Evolutionary conservation across 2,329 filamentous ascomycete species (phyloP).

Genomic region (Fusarium verticillioides): DNA sequence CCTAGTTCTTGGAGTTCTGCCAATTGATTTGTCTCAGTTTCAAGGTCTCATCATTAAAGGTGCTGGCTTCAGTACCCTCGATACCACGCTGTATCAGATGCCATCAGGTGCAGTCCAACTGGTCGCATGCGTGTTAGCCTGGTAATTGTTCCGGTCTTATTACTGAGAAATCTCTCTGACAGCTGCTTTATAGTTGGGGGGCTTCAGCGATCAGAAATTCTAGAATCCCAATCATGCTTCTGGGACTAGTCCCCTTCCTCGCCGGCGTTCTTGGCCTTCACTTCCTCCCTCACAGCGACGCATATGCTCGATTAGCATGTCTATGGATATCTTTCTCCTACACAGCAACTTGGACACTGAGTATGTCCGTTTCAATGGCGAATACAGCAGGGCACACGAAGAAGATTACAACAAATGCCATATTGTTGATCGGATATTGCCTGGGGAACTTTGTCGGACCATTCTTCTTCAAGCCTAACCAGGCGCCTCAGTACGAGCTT

Average conservation of each 20-base stretch:
- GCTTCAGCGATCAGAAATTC: slow-evolving; percentile 9
- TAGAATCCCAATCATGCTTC: slow-evolving; percentile 25
- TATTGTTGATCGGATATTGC: slow-evolving; percentile 58
- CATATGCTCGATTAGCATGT: slow-evolving; percentile 39
- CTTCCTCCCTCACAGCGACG: slow-evolving; percentile 15
- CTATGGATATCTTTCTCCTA: slow-evolving; percentile 46
- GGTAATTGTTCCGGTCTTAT: slow-evolving; percentile 1
- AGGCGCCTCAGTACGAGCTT: slow-evolving; percentile 24
- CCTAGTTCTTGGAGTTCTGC: background rate
- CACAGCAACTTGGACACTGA: slow-evolving; percentile 42
- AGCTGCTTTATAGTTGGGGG: background rate
- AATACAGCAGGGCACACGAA: slow-evolving; percentile 52
- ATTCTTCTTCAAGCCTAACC: slow-evolving; percentile 50
- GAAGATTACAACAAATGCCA: slow-evolving; percentile 56
- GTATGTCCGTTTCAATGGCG: slow-evolving; percentile 41
- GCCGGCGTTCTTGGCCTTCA: slow-evolving; percentile 23
- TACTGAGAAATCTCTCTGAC: no score
- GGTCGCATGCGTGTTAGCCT: slow-evolving; percentile 21
- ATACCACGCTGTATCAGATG: slow-evolving; percentile 33
- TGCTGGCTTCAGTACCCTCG: slow-evolving; percentile 33
- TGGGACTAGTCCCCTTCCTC: slow-evolving; percentile 17
- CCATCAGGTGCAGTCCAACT: slow-evolving; percentile 33
- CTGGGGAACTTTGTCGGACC: slow-evolving; percentile 55
- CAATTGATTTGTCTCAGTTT: background rate
- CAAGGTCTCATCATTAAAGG: slow-evolving; percentile 42